Base-by-base conservation (phyloP, 768 basidiomycete genomes). In the Amanita rimosa region DNA sequence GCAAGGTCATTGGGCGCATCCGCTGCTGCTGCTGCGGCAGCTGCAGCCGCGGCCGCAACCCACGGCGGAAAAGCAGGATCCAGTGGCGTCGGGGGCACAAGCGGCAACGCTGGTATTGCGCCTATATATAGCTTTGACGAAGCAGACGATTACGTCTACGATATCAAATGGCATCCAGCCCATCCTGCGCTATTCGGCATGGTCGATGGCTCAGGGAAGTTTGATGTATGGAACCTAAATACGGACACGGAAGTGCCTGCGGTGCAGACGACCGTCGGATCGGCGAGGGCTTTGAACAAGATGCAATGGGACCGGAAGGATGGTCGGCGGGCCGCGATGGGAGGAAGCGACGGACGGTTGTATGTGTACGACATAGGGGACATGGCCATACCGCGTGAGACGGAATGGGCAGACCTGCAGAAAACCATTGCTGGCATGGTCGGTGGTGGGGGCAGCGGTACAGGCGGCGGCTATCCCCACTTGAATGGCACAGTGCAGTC, bases 151-250 rank as follows among this genome's bases (percentile, higher is more conserved):
- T 97, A 98, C 62, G 95, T 99, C 8, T 98, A 96, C 67, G 96
- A 97, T 67, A 94, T 91, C 40, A 89, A 85, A 62, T 99, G 96
- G 96, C 96, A 99, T 62, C 93, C 95, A 5, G 73, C 79, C 11
- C 94, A 99, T 65, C 96, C 96, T 11, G 92, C 95, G 1, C 53
- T 94, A 41, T 99, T 98, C 62, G 94, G 89, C 17, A 82, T 81
- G 3, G 96, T 90, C 2, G 93, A 98, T 61, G 96, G 96, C 2
- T 85, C 88, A 1, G 96, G 94, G 21, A 87, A 85, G 63, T 97
- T 99, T 63, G 91, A 97, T 59, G 60, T 99, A 34, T 99, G 96
- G 96, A 98, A 99, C 64, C 64, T 99, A 61, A 99, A 98, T 63
- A 69, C 74, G n/a, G 95, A 98, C 56, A 91, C 89, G 3, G 96